A percentile compares a stretch with the other conserved stretches of the same genome.
Evolutionary conservation across 768 basidiomycete species (phyloP).

Genomic region (Cystofilobasidium capitatum): DNA sequence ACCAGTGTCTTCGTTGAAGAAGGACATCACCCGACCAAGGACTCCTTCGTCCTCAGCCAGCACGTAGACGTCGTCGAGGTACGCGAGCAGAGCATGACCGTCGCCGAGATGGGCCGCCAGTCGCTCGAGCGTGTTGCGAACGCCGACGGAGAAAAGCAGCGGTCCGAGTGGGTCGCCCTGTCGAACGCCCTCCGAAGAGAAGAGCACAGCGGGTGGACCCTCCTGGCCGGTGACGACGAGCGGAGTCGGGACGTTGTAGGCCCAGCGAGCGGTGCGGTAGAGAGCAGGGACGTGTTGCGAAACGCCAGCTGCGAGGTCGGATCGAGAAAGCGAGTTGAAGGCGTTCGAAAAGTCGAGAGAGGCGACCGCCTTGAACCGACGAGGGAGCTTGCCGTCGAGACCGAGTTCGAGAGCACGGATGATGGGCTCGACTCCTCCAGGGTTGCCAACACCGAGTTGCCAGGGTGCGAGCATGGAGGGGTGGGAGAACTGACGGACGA

Average conservation of each 20-base stretch:
- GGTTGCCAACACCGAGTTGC: not conserved
- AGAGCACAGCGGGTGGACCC: not conserved
- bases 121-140: slow-evolving; percentile 17
- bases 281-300: too few relatives aligned
- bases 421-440: slow-evolving; percentile 12
- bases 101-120: slow-evolving; percentile 19
- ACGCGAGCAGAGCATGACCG: slow-evolving; percentile 12
- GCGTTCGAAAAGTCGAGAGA: slow-evolving; percentile 31
- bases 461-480: not conserved
- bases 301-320: not conserved
- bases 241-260: not conserved
- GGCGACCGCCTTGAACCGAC: slow-evolving; percentile 20
- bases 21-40: not conserved
- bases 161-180: slow-evolving; percentile 32
- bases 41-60: not conserved
- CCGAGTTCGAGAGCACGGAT: slow-evolving; percentile 24
- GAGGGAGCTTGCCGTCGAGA: slow-evolving; percentile 18
- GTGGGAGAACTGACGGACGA: not conserved
- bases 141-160: slow-evolving; percentile 28
- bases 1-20: too few relatives aligned
- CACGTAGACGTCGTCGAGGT: slow-evolving; percentile 28
- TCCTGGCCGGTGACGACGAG: slow-evolving; percentile 12
- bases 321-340: slow-evolving; percentile 26
- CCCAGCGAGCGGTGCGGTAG: too few relatives aligned
- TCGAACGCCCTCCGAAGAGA: slow-evolving; percentile 29